Conservation (phyloP, 2,329 filamentous ascomycete genomes). For the Sporothrix schenckii region DNA sequence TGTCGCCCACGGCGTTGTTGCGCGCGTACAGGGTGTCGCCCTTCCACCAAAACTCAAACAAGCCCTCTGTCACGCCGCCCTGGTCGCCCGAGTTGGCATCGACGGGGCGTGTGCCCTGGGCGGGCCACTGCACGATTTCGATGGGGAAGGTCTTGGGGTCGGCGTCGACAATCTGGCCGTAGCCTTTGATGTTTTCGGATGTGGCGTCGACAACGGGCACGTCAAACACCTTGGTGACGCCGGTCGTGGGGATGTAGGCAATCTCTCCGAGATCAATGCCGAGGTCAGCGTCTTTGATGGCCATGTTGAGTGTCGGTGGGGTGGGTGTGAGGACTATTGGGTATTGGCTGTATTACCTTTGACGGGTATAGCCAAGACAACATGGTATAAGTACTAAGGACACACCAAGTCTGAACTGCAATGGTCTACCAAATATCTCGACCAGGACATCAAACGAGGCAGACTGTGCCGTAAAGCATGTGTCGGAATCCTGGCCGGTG, state of each 20-base stretch:
- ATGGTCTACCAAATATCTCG: too few species aligned
- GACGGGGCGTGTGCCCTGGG: neutral
- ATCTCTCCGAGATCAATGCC: slow-evolving; percentile 18
- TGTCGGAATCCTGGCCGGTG: too few species aligned
- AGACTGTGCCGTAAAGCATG: too few species aligned
- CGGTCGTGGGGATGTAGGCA: neutral
- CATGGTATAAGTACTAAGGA: neutral
- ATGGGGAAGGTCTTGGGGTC: slow-evolving; percentile 16
- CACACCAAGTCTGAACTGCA: too few species aligned
- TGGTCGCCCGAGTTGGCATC: slow-evolving; percentile 18
- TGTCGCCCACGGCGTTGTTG: slow-evolving; percentile 23
- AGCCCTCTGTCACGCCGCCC: slow-evolving; percentile 3
- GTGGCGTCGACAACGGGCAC: slow-evolving; percentile 10
- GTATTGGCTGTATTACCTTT: too few species aligned
- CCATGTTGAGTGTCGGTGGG: neutral
- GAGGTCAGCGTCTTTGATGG: neutral
- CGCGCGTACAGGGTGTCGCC: slow-evolving; percentile 19
- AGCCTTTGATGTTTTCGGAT: neutral
- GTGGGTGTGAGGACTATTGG: too few species aligned
- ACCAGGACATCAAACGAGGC: too few species aligned
- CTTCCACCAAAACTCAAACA: slow-evolving; percentile 24
- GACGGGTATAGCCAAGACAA: too few species aligned
- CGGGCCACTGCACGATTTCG: slow-evolving; percentile 10
- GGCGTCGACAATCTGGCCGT: slow-evolving; percentile 8
- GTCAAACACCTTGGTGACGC: neutral